phyloP scores from a whole-genome alignment of 1,284 basidiomycete genomes.

The Sporisorium sorghi region DNA sequence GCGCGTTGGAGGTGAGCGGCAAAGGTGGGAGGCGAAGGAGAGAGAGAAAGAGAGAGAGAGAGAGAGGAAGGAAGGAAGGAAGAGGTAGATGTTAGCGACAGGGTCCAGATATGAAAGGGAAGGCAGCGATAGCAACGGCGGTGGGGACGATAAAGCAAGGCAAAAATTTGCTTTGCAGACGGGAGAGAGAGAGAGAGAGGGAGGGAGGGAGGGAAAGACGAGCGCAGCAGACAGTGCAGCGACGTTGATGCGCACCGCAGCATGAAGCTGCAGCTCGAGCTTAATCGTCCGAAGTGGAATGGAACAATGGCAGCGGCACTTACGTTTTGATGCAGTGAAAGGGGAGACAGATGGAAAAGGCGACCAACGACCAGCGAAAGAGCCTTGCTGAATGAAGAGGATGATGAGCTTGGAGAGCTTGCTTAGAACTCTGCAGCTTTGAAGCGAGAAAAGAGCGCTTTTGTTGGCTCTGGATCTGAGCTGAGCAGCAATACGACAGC shows the following conservation, averaged over 20 bases:
- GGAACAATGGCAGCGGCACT: conserved; percentile 4
- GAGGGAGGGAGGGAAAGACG: background rate
- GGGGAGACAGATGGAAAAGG: conserved; percentile 13
- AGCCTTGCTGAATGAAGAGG: conserved; percentile 13
- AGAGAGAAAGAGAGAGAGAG: background rate
- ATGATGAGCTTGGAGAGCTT: conserved; percentile 1
- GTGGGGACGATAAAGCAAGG: conserved; percentile 15
- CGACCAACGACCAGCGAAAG: conserved; percentile 38
- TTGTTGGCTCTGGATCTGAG: too few relatives aligned
- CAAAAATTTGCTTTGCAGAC: conserved; percentile 19
- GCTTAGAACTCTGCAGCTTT: background rate
- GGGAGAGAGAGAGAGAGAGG: background rate
- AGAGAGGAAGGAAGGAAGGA: too few relatives aligned
- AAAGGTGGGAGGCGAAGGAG: background rate
- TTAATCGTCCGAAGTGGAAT: background rate
- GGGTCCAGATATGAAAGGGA: conserved; percentile 16
- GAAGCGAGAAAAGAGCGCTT: background rate
- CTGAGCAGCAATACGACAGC: conserved; percentile 4
- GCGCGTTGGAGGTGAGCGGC: background rate
- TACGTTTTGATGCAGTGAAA: conserved; percentile 18
- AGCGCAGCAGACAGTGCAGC: conserved; percentile 1
- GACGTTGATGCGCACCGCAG: conserved; percentile 5
- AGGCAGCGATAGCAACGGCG: background rate
- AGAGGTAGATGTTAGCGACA: conserved; percentile 46
- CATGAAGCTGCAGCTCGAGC: conserved; percentile 2